These are phyloP conservation scores for Verticillium dahliae DNA, from an alignment of 2,329 filamentous ascomycete species.

Conservation along the genomic window DNA sequence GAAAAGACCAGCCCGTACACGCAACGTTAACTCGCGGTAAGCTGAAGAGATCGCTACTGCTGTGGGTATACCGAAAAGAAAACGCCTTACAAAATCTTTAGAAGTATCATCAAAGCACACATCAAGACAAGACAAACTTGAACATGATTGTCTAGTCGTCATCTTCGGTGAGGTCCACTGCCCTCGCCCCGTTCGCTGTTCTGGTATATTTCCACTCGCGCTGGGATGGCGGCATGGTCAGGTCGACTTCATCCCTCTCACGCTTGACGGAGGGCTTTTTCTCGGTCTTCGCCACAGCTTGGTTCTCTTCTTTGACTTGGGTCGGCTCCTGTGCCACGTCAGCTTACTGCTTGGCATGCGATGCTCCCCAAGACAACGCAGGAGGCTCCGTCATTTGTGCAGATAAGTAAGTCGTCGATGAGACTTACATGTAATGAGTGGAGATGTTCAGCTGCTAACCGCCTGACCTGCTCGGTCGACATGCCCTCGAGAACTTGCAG, in stretches of 20 bases:
- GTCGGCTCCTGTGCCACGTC: not conserved
- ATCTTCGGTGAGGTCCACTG: constrained; percentile 12
- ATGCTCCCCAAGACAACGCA: too few species aligned
- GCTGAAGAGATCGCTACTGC: too few species aligned
- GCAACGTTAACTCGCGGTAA: too few species aligned
- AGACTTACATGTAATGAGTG: constrained; percentile 5
- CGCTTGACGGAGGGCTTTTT: constrained; percentile 2
- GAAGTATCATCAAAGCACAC: not conserved
- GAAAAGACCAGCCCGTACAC: too few species aligned
- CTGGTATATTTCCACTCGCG: constrained; percentile 11
- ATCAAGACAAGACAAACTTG: not conserved
- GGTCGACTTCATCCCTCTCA: constrained; percentile 9
- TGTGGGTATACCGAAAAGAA: too few species aligned
- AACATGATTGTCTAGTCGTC: not conserved
- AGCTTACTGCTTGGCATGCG: too few species aligned
- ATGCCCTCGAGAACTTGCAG: not conserved
- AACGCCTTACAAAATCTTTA: too few species aligned
- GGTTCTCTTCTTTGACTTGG: not conserved
- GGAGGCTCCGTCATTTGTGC: too few species aligned
- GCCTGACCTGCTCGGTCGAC: constrained; percentile 8
- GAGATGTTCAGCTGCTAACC: constrained; percentile 8
- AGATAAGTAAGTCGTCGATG: too few species aligned
- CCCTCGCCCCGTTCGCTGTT: constrained; percentile 5
- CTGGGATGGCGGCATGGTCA: constrained; percentile 5
- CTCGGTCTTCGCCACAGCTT: constrained; percentile 1